phyloP scores from a whole-genome alignment of 2,329 filamentous ascomycete genomes.

The Verticillium klebahnii region DNA sequence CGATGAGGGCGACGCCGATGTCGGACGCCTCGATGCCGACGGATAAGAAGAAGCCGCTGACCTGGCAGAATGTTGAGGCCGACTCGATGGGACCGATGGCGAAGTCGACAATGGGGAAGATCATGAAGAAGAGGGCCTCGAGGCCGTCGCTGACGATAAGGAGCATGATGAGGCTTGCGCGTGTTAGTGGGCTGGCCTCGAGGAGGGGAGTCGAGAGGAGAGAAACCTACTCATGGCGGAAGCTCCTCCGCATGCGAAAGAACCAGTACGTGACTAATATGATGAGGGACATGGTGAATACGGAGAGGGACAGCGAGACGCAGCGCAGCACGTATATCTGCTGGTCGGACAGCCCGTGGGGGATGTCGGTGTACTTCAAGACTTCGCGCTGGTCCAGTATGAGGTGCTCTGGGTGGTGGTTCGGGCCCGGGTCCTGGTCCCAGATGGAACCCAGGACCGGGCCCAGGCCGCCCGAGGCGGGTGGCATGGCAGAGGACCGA shows the following conservation, averaged over 20 bases:
- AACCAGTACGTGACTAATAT: slow-evolving; percentile 66
- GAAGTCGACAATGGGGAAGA: slow-evolving; percentile 59
- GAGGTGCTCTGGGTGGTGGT: background rate
- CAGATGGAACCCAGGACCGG: background rate
- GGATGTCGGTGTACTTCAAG: background rate
- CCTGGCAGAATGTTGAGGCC: slow-evolving; percentile 57
- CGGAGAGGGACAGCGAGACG: slow-evolving; percentile 34
- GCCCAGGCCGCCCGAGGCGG: background rate
- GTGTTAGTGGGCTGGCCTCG: background rate
- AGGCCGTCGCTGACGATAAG: slow-evolving; percentile 69
- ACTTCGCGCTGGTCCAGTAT: background rate
- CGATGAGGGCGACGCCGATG: slow-evolving; percentile 66
- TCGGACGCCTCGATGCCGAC: slow-evolving; percentile 68
- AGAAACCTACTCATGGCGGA: slow-evolving; percentile 62
- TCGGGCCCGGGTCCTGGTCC: background rate
- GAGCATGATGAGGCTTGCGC: slow-evolving; percentile 63
- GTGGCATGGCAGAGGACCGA: background rate
- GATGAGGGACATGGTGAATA: slow-evolving; percentile 52
- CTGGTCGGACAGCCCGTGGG: background rate
- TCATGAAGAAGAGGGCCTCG: slow-evolving; percentile 64
- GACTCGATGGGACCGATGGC: slow-evolving; percentile 43
- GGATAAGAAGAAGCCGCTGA: slow-evolving; percentile 63
- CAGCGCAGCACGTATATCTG: slow-evolving; percentile 11
- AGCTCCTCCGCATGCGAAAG: slow-evolving; percentile 65
- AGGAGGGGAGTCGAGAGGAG: background rate